A percentile compares a stretch with the other conserved stretches of the same genome.
phyloP scores from a whole-genome alignment of 331 rosid species.

The Stylosanthes scabra region DNA sequence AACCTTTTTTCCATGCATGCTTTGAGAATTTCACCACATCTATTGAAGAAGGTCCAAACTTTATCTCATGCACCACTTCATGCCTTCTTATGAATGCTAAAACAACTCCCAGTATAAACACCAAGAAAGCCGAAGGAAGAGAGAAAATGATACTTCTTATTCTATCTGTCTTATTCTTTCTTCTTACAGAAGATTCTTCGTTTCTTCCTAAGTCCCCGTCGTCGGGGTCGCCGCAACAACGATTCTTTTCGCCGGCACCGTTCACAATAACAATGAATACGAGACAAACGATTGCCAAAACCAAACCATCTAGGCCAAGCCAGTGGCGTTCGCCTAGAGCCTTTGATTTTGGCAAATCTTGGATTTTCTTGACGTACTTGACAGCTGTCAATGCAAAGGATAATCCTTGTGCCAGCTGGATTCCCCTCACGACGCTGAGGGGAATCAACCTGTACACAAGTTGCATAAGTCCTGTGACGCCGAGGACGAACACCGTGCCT shows the following conservation, averaged over 20 bases:
- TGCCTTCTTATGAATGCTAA: constrained; percentile 62
- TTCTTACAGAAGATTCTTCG: constrained; percentile 5
- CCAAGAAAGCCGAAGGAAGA: constrained; percentile 54
- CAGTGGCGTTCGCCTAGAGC: constrained; percentile 56
- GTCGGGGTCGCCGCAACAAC: constrained; percentile 8
- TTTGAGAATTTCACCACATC: constrained; percentile 54
- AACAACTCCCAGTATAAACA: constrained; percentile 42
- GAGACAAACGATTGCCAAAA: constrained; percentile 61
- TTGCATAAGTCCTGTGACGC: constrained; percentile 75
- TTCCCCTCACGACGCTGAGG: constrained; percentile 69
- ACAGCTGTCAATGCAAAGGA: constrained; percentile 61
- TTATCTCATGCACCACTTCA: constrained; percentile 39
- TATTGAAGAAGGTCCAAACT: constrained; percentile 72
- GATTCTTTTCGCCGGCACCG: constrained; percentile 70
- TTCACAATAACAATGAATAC: constrained; percentile 68
- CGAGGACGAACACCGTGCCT: constrained; percentile 53
- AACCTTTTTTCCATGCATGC: constrained; percentile 76
- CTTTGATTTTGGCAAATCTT: constrained; percentile 67
- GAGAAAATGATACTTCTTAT: constrained; percentile 49
- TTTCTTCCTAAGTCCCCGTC: constrained; percentile 9
- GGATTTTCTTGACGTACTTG: constrained; percentile 62
- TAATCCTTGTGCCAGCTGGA: constrained; percentile 71
- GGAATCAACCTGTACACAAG: constrained; percentile 69
- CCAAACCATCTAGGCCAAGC: constrained; percentile 60
- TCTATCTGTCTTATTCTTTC: not conserved